Evolutionary conservation across 352 stramenopile genomes (phyloP).

Genomic region (Halophytophthora batemanensis): DNA sequence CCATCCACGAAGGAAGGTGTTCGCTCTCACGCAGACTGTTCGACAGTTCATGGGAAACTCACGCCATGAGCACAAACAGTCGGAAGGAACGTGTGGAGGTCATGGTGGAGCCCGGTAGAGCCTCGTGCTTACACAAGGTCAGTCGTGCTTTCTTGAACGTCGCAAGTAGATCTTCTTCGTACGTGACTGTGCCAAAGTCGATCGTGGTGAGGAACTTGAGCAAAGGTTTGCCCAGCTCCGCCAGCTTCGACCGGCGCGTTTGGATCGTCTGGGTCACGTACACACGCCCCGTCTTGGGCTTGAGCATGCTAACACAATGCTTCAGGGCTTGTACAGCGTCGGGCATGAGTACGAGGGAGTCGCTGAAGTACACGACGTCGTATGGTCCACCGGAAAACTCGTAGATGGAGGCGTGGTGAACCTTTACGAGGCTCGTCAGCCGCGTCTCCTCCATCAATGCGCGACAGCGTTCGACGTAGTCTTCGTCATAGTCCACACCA

Average conservation of each 20-base stretch:
- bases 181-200: constrained; percentile 90
- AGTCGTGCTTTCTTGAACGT: constrained; percentile 67
- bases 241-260: constrained; percentile 57
- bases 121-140: constrained; percentile 45
- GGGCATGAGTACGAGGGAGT: constrained; percentile 91
- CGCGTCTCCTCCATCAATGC: constrained; percentile 35
- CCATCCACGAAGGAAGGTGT: not conserved
- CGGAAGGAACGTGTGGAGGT: constrained; percentile 64
- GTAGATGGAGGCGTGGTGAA: constrained; percentile 82
- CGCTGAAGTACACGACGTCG: constrained; percentile 91
- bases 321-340: constrained; percentile 83
- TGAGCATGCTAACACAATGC: constrained; percentile 60
- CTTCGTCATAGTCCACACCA: constrained; percentile 88
- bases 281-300: constrained; percentile 54
- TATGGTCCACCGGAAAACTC: constrained; percentile 66
- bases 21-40: too few species aligned
- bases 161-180: constrained; percentile 67
- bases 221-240: constrained; percentile 82
- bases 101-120: constrained; percentile 56
- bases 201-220: constrained; percentile 93
- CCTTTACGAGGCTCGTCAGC: constrained; percentile 47
- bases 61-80: constrained; percentile 56
- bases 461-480: constrained; percentile 81
- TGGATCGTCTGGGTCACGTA: constrained; percentile 94
- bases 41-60: too few species aligned